These are phyloP conservation scores for Bipolaris victoriae DNA, from an alignment of 2,329 filamentous ascomycete genomes.

Conservation along the genomic window DNA sequence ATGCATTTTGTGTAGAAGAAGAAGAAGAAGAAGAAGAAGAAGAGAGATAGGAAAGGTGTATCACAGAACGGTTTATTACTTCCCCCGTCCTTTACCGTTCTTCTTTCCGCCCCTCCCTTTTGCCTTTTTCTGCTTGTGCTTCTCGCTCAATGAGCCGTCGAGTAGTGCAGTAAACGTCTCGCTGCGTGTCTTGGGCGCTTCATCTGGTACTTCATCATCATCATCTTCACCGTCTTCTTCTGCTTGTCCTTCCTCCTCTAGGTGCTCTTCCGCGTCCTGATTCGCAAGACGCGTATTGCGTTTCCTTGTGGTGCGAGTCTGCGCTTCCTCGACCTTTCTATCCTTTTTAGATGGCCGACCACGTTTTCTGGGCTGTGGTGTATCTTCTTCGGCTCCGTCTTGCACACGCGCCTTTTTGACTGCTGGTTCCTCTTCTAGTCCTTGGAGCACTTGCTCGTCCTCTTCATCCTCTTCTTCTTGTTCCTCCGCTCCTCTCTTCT, in stretches of 20 bases:
- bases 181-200: constrained; percentile 30
- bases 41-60: too few relatives aligned
- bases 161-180: constrained; percentile 35
- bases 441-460: constrained; percentile 20
- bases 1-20: too few relatives aligned
- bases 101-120: background rate
- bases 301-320: constrained; percentile 4
- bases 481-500: constrained; percentile 38
- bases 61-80: background rate
- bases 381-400: background rate
- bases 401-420: constrained; percentile 20
- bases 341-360: constrained; percentile 9
- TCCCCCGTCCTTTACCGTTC: background rate
- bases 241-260: background rate
- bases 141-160: constrained; percentile 21
- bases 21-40: too few relatives aligned
- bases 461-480: constrained; percentile 17
- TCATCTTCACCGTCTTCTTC: background rate
- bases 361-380: constrained; percentile 11
- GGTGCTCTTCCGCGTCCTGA: background rate
- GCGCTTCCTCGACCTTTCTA: constrained; percentile 12
- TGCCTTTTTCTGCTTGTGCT: constrained; percentile 20
- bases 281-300: constrained; percentile 14
- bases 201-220: constrained; percentile 2
- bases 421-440: constrained; percentile 17